Percentiles rank a stretch among this genome's conserved stretches.
Evolutionary conservation across 306 rosid genomes (phyloP).

Genomic region (Albizia julibrissin): DNA sequence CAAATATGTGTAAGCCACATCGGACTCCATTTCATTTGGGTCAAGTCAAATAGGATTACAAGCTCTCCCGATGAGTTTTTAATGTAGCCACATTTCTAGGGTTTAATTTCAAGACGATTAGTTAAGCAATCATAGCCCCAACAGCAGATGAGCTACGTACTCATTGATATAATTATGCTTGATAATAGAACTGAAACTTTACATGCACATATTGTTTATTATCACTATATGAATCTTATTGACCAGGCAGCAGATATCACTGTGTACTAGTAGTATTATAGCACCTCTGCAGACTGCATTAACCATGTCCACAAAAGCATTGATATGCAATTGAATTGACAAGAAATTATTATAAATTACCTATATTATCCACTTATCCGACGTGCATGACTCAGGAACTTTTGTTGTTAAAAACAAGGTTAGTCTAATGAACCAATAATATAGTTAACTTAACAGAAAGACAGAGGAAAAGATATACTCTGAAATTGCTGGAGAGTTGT

Average conservation of each 20-base stretch:
- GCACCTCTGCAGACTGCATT: not conserved
- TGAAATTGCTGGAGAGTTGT: slow-evolving; percentile 83
- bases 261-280: not conserved
- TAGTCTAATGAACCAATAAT: not conserved
- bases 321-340: not conserved
- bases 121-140: not conserved
- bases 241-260: not conserved
- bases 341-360: not conserved
- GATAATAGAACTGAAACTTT: slow-evolving; percentile 4
- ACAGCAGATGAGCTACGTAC: not conserved
- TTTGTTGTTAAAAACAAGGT: not conserved
- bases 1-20: too few species aligned
- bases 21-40: too few species aligned
- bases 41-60: too few species aligned
- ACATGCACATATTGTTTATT: not conserved
- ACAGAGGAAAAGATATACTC: slow-evolving; percentile 55
- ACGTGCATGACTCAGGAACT: not conserved
- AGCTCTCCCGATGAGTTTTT: too few species aligned
- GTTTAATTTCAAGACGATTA: not conserved
- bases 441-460: not conserved
- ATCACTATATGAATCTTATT: slow-evolving; percentile 2
- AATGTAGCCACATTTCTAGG: too few species aligned
- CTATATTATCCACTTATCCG: not conserved
- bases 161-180: not conserved
- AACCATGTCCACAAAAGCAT: not conserved